Evolutionary conservation across 495 filamentous ascomycete genomes (phyloP).

Genomic region (Jackrogersella multiformis): DNA sequence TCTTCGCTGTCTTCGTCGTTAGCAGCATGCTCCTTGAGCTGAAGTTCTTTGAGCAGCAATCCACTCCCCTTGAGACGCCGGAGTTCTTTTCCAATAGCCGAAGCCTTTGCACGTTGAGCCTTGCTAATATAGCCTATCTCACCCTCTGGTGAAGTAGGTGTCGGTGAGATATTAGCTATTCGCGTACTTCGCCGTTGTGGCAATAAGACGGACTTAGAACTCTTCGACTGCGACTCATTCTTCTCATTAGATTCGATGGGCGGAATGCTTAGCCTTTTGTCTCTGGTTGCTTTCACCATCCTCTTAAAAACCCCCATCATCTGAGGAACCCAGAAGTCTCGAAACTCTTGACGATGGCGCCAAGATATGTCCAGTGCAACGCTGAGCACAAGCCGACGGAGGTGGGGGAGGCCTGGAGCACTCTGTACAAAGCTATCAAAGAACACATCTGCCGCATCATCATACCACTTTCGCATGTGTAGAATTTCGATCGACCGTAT

Average conservation of each 20-base stretch:
- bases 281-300: constrained; percentile 59
- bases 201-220: neutral
- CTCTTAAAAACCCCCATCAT: constrained; percentile 73
- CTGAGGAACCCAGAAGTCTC: constrained; percentile 73
- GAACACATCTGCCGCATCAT: constrained; percentile 71
- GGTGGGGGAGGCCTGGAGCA: constrained; percentile 66
- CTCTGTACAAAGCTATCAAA: constrained; percentile 78
- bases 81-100: constrained; percentile 31
- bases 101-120: constrained; percentile 19
- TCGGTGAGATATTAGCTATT: constrained; percentile 34
- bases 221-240: constrained; percentile 24
- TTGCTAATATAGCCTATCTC: constrained; percentile 26
- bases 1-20: constrained; percentile 47
- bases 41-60: constrained; percentile 25
- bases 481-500: constrained; percentile 75
- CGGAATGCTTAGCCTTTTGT: constrained; percentile 43
- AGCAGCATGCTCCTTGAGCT: constrained; percentile 21
- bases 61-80: constrained; percentile 28
- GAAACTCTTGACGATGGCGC: constrained; percentile 78
- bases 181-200: constrained; percentile 39
- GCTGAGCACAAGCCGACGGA: constrained; percentile 74
- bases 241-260: constrained; percentile 30
- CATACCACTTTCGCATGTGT: constrained; percentile 75
- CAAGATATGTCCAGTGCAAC: constrained; percentile 78
- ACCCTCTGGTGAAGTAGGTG: constrained; percentile 47